phyloP scores from a whole-genome alignment of 164 flowering plant species.

The Dillenia turbinata region DNA sequence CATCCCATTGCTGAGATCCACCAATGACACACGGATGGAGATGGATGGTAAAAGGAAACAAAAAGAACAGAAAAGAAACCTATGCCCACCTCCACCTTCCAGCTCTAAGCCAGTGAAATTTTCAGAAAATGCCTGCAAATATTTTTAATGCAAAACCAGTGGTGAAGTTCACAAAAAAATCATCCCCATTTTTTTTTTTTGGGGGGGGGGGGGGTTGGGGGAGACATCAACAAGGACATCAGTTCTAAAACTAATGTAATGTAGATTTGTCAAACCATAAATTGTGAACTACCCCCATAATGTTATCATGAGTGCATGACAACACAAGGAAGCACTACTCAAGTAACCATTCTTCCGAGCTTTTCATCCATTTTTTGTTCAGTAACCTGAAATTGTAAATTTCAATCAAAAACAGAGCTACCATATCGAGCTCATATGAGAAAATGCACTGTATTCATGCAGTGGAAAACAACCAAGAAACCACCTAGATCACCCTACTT shows the following conservation, averaged over 20 bases:
- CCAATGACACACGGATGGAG: too few relatives aligned
- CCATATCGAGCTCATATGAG: too few relatives aligned
- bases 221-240: too few relatives aligned
- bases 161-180: too few relatives aligned
- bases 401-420: too few relatives aligned
- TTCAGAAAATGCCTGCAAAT: constrained; percentile 79
- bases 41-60: not conserved
- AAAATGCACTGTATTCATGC: not conserved
- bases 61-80: constrained; percentile 32
- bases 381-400: constrained; percentile 55
- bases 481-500: not conserved
- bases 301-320: constrained; percentile 92
- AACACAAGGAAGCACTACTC: constrained; percentile 97
- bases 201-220: too few relatives aligned
- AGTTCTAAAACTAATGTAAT: too few relatives aligned
- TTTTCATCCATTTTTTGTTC: constrained; percentile 83
- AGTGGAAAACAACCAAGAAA: not conserved
- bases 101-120: constrained; percentile 95
- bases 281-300: constrained; percentile 61
- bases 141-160: not conserved
- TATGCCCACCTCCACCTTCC: constrained; percentile 98
- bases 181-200: too few relatives aligned
- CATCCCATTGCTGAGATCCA: too few relatives aligned
- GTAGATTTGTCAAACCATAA: not conserved
- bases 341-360: constrained; percentile 88